A percentile compares a stretch with the other conserved stretches of the same genome.
phyloP scores from a whole-genome alignment of 495 filamentous ascomycete species.

The Talaromyces ruber region DNA sequence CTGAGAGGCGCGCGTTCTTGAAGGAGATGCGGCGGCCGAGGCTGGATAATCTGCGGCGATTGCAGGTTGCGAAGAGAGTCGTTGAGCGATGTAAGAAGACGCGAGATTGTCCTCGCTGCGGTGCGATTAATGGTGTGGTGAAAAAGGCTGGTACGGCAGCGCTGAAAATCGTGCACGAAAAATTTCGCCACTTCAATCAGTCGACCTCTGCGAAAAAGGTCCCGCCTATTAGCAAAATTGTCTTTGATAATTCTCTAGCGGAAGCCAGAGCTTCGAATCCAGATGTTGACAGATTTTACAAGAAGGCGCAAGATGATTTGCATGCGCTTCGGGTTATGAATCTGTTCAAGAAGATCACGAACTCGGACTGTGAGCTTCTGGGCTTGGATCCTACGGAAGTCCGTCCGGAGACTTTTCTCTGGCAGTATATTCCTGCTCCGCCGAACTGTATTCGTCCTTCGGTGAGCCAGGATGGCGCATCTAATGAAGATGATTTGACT shows the following conservation, averaged over 20 bases:
- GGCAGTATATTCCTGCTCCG: constrained; percentile 91
- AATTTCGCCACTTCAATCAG: constrained; percentile 75
- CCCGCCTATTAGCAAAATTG: constrained; percentile 65
- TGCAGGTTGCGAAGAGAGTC: constrained; percentile 74
- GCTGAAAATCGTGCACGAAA: constrained; percentile 89
- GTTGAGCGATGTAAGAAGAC: constrained; percentile 82
- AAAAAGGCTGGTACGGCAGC: constrained; percentile 70
- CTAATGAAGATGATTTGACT: constrained; percentile 93
- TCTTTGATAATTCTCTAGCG: constrained; percentile 75
- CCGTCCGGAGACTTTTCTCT: constrained; percentile 92
- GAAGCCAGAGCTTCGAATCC: constrained; percentile 62
- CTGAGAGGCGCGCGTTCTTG: constrained; percentile 61
- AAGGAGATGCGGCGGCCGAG: constrained; percentile 70
- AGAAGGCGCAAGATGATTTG: constrained; percentile 87
- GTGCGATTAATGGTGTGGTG: constrained; percentile 75
- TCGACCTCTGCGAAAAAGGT: constrained; percentile 80
- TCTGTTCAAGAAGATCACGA: constrained; percentile 79
- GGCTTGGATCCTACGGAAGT: constrained; percentile 81
- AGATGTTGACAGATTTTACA: constrained; percentile 84
- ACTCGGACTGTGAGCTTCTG: constrained; percentile 80
- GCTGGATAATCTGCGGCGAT: constrained; percentile 76
- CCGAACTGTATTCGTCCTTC: constrained; percentile 91
- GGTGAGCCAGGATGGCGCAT: constrained; percentile 81
- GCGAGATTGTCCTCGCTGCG: constrained; percentile 66
- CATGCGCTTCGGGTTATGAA: constrained; percentile 85